phyloP scores from a whole-genome alignment of 805 yeast species.

The Torulaspora gathmanii region DNA sequence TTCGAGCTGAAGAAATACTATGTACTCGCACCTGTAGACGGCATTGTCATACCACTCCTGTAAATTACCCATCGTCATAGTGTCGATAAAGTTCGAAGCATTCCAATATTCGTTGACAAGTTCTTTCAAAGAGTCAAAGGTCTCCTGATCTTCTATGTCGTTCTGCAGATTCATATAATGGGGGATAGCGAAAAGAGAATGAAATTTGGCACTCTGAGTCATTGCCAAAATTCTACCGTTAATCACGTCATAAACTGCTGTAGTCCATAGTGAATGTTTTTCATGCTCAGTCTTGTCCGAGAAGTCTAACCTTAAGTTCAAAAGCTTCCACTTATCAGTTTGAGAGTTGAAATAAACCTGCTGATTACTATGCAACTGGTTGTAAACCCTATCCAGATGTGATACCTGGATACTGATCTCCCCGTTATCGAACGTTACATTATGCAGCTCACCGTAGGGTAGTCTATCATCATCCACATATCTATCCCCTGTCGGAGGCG shows the following conservation, averaged over 20 bases:
- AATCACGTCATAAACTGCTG: constrained; percentile 62
- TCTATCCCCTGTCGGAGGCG: constrained; percentile 27
- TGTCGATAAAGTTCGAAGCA: constrained; percentile 40
- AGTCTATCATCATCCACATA: constrained; percentile 27
- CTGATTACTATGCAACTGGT: constrained; percentile 19
- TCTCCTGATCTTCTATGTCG: constrained; percentile 38
- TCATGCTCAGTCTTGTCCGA: constrained; percentile 46
- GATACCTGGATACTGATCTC: constrained; percentile 24
- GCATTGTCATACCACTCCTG: constrained; percentile 34
- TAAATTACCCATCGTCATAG: constrained; percentile 43
- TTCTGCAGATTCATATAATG: constrained; percentile 43
- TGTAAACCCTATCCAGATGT: constrained; percentile 21
- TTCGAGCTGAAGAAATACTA: constrained; percentile 62
- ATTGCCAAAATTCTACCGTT: constrained; percentile 58
- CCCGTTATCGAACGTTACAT: constrained; percentile 31
- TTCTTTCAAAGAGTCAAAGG: constrained; percentile 44
- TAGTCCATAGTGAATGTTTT: constrained; percentile 46
- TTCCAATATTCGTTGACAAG: constrained; percentile 44
- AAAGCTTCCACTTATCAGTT: constrained; percentile 39
- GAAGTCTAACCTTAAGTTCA: constrained; percentile 34
- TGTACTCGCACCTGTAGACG: constrained; percentile 58
- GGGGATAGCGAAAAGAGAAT: constrained; percentile 57
- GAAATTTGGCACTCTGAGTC: constrained; percentile 60
- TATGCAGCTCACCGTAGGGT: constrained; percentile 23
- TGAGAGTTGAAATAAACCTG: constrained; percentile 32